A percentile compares a stretch with the other conserved stretches of the same genome.
Conservation (phyloP, 2,329 filamentous ascomycete genomes). For the Neofusicoccum umdonicola region DNA sequence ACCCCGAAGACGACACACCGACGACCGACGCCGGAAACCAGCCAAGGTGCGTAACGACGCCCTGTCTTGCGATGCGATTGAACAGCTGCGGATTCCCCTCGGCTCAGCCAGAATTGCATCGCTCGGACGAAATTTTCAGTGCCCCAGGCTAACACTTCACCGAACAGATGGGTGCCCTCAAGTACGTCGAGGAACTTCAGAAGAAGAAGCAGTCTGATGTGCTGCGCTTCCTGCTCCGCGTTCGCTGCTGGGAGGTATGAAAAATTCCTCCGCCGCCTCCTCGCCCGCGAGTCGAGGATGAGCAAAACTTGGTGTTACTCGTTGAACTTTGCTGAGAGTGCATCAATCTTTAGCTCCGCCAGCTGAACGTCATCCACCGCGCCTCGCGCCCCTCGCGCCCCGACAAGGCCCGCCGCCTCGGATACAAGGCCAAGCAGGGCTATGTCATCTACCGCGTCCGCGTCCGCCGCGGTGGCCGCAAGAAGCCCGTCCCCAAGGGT, state of each 20-base stretch:
- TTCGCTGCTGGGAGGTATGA: slow-evolving; percentile 96
- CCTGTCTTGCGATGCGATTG: slow-evolving; percentile 7
- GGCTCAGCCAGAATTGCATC: neutral
- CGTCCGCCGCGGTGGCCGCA: slow-evolving; percentile 97
- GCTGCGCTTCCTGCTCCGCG: slow-evolving; percentile 94
- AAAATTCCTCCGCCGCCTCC: slow-evolving; percentile 28
- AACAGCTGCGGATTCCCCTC: neutral
- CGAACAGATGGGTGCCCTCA: slow-evolving; percentile 93
- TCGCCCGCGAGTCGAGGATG: neutral
- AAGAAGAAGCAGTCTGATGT: slow-evolving; percentile 99
- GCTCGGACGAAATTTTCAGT: neutral
- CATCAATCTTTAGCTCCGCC: slow-evolving; percentile 98
- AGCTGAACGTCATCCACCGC: slow-evolving; percentile 99
- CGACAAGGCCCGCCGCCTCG: slow-evolving; percentile 99
- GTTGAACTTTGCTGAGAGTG: slow-evolving; percentile 99
- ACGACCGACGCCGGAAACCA: slow-evolving; percentile 22
- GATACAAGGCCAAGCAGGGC: slow-evolving; percentile 99
- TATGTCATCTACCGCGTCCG: slow-evolving; percentile 99
- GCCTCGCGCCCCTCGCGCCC: slow-evolving; percentile 96
- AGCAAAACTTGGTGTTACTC: slow-evolving; percentile 65
- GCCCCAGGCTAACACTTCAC: slow-evolving; percentile 8
- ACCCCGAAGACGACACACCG: slow-evolving; percentile 28
- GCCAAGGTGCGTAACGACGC: slow-evolving; percentile 31
- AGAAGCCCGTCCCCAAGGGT: slow-evolving; percentile 95
- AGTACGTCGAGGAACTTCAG: slow-evolving; percentile 99